These are phyloP conservation scores for Mycena capillaripes DNA, from an alignment of 768 basidiomycete genomes.

Conservation along the genomic window DNA sequence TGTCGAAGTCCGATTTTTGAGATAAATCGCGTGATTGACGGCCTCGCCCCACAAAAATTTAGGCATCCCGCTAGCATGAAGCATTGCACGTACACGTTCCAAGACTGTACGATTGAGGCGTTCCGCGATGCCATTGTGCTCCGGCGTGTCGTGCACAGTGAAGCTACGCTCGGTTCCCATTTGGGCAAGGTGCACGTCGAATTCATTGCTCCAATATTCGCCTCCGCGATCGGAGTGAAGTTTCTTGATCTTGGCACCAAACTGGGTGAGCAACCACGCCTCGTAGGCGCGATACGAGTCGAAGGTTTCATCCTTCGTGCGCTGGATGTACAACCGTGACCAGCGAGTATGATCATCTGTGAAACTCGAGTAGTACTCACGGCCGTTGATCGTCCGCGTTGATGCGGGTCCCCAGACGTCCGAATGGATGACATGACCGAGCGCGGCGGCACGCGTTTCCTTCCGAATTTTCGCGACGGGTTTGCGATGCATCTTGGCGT, in stretches of 20 bases:
- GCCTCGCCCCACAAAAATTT: conserved; percentile 52
- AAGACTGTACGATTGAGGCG: conserved; percentile 47
- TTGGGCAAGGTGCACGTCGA: no score
- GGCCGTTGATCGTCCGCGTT: conserved; percentile 4
- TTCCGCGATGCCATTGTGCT: conserved; percentile 57
- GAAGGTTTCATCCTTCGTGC: conserved; percentile 46
- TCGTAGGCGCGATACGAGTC: conserved; percentile 43
- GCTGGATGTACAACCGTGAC: conserved; percentile 42
- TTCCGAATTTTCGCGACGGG: conserved; percentile 36
- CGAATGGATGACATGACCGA: conserved; percentile 50
- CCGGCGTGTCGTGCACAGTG: conserved; percentile 43
- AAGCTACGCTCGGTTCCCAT: no score
- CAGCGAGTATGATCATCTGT: conserved; percentile 50
- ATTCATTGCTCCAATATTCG: no score
- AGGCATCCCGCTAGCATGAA: conserved; percentile 43
- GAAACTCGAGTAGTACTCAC: conserved; percentile 49
- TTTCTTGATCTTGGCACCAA: conserved; percentile 41
- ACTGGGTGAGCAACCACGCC: conserved; percentile 43
- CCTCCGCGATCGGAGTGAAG: conserved; percentile 48
- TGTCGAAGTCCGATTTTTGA: conserved; percentile 27
- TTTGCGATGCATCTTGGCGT: conserved; percentile 41
- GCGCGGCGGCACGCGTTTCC: conserved; percentile 28
- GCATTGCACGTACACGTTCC: conserved; percentile 49
- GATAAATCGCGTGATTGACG: conserved; percentile 39
- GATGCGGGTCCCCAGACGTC: conserved; percentile 54